Evolutionary conservation across 768 basidiomycete species (phyloP), one percentile per base, ranked within the genome.

Genomic region (Mycena crocata): DNA sequence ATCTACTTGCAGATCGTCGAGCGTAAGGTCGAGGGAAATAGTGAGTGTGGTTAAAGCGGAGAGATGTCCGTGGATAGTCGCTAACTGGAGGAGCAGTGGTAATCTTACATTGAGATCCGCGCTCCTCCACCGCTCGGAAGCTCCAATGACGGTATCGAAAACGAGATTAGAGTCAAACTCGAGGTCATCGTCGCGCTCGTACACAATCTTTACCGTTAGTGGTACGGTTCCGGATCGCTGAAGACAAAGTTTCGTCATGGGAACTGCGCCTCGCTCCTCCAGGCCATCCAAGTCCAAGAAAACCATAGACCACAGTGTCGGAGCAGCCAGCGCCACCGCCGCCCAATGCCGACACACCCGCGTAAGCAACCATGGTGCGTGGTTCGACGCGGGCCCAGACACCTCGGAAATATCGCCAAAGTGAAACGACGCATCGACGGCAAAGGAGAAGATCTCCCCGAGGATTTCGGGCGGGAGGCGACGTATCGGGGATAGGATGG

Each of bases 321-420:
- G 52, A 14, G 23, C 61, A 15, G 34, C 23, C 19, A 66, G 52
- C 5, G 65, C 65, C 21, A 66, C 58, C 21, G 42, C 45, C 1
- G 58, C 24, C 65, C 65, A 66, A 21, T 26, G 54, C 2, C 45
- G 51, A 28, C 65, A 66, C 17, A 61, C 26, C 1, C 58, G 57
- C 2, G 65, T 60, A 10, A 66, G 23, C 24, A 66, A 21, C 65
- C 65, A 66, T 0, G 65, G 65, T 7, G 65, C 65, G 2, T 55
- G 45, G 9, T 37, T 32, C 26, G 57, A 32, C 3, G 21, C 21
- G n/a, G 52, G 58, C 1, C 23, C 45, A 14, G 10, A 6, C 2
- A 50, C 56, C 23, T 51, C 45, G 28, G 56, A 57, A 5, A 44
- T 23, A 13, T 23, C 42, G 2, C 42, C n/a, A 23, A 44, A 23